Conservation (phyloP, 2,329 filamentous ascomycete species). For the Sclerotinia trifoliorum region DNA sequence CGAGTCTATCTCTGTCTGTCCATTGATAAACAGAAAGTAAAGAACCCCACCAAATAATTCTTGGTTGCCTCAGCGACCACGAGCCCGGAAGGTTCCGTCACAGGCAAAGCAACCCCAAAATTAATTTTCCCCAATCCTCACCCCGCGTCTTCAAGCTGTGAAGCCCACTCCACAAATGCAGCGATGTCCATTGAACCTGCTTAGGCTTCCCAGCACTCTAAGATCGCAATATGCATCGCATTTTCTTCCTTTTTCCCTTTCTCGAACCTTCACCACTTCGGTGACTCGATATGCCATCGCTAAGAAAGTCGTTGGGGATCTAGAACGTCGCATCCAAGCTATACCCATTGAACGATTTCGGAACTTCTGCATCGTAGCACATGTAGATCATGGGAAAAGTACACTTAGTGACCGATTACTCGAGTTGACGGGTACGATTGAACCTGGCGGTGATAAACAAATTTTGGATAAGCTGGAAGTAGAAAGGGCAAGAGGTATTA, state of each 20-base stretch:
- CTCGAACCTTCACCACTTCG: conserved; percentile 32
- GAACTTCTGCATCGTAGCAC: conserved; percentile 98
- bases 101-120: conserved; percentile 1
- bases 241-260: conserved; percentile 25
- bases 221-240: conserved; percentile 37
- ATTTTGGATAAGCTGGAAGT: conserved; percentile 96
- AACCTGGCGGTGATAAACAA: conserved; percentile 85
- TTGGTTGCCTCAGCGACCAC: conserved; percentile 25
- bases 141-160: conserved; percentile 20
- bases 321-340: conserved; percentile 62
- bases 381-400: conserved; percentile 98
- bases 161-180: conserved; percentile 36
- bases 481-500: conserved; percentile 93
- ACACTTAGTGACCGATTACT: conserved; percentile 90
- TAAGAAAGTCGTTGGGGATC: conserved; percentile 42
- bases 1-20: neutral
- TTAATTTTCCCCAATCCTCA: conserved; percentile 5
- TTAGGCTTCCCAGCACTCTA: conserved; percentile 40
- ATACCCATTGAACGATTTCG: conserved; percentile 79
- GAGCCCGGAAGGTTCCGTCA: conserved; percentile 14
- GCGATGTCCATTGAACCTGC: conserved; percentile 40
- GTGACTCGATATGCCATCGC: conserved; percentile 34
- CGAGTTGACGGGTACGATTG: conserved; percentile 91
- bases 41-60: neutral
- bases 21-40: conserved; percentile 10